Evolutionary conservation across 208 protist species (phyloP), one percentile per base, ranked within the genome.

Genomic region (Acanthamoeba triangularis): DNA sequence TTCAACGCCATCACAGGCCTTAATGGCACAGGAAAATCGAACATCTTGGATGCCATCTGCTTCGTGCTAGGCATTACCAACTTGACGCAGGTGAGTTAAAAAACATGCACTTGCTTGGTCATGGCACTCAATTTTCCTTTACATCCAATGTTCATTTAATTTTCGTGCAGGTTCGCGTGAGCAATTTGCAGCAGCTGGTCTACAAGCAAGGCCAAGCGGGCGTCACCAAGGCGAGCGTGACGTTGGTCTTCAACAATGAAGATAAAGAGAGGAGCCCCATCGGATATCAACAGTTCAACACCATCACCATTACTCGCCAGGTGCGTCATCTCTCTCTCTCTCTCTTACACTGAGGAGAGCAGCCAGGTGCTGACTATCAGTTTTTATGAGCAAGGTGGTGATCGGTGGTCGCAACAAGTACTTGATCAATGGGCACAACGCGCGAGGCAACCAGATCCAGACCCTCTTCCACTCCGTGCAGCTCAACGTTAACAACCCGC

Each of bases 31-130:
- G 99, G 99, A 6, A 99, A 99, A 97, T 99, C 99, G 28, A 99
- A 99, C 97, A 99, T 99, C 87, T 99, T 99, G 52, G 99, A 99
- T 97, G 98, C 99, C n/a, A 99, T 99, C 96, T 99, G 99, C 97
- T 99, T 99, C 96, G 99, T 99, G 61, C 98, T 99, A 63, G 99
- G 99, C 93, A 99, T 99, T 90, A 99, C 99, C 0, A 99, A 99
- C 94, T 96, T 99, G n/a, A 98, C 98, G 56, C 98, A 99, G 87
- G 97, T 95, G 30, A 10, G 30, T 63, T 6, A 41, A 0, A 6
- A 35, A 3, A 1, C 11, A 10, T 11, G 28, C 52, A 56, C 52
- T 20, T 13, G 52, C 52, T 20, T 84, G 35, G 74, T 16, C 35
- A 84, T 13, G 35, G 30, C 65, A 23, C 23, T 3, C 8, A 20